Evolutionary conservation across 768 basidiomycete genomes (phyloP).

Genomic region (Kwoniella pini): DNA sequence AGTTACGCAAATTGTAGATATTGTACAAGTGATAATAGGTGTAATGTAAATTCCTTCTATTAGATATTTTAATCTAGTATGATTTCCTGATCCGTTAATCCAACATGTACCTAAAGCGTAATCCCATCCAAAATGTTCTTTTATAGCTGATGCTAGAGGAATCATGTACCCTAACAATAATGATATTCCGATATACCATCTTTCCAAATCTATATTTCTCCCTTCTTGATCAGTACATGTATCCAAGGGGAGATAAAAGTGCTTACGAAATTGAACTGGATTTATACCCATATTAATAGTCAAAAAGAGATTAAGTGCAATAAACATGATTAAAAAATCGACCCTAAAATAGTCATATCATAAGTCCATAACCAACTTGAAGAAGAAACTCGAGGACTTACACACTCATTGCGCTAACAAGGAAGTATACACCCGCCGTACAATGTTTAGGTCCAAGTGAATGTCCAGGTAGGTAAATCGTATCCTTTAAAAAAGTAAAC

Average conservation of each 20-base stretch:
- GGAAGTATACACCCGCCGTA: conserved; percentile 24
- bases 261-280: conserved; percentile 12
- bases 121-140: conserved; percentile 31
- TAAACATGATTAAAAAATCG: conserved; percentile 32
- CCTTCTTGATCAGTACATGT: background rate
- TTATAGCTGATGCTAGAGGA: conserved; percentile 25
- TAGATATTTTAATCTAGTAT: background rate
- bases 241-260: background rate
- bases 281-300: conserved; percentile 37
- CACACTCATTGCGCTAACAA: conserved; percentile 23
- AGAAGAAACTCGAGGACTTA: background rate
- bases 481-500: background rate
- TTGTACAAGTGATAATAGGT: conserved; percentile 28
- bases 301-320: conserved; percentile 39
- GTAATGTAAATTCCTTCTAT: conserved; percentile 24
- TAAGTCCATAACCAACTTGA: background rate
- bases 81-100: conserved; percentile 1
- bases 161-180: conserved; percentile 22
- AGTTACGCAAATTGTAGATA: conserved; percentile 22
- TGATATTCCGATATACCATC: conserved; percentile 33
- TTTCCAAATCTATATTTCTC: conserved; percentile 33
- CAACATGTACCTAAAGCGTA: conserved; percentile 18
- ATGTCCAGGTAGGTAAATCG: conserved; percentile 1
- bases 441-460: conserved; percentile 6
- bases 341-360: conserved; percentile 13